Evolutionary conservation across 306 rosid species (phyloP).

Genomic region (Amphicarpaea edgeworthii): DNA sequence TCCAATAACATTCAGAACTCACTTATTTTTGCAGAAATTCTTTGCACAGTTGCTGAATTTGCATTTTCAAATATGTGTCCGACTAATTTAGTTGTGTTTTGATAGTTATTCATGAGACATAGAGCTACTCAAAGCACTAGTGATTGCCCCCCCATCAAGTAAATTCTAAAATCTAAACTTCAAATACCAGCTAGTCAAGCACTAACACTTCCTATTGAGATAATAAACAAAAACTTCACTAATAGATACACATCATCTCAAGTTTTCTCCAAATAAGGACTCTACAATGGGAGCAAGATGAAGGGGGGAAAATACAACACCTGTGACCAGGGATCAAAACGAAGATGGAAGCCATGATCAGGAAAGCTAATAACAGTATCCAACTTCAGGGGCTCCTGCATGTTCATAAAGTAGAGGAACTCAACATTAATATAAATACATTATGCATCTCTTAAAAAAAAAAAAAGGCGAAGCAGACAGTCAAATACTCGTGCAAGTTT

Average conservation of each 20-base stretch:
- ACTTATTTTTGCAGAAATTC: constrained; percentile 1
- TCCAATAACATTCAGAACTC: background rate
- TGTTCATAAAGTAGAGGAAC: constrained; percentile 30
- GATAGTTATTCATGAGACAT: background rate
- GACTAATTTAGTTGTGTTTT: background rate
- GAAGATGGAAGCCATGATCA: constrained; percentile 97
- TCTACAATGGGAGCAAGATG: background rate
- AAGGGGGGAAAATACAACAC: constrained; percentile 44
- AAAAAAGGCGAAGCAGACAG: constrained; percentile 13
- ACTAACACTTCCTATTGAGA: constrained; percentile 15
- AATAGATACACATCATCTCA: background rate
- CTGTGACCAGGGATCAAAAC: constrained; percentile 99
- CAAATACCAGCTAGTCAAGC: background rate
- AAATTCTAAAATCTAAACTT: constrained; percentile 4
- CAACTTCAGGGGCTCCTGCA: constrained; percentile 88
- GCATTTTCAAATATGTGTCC: constrained; percentile 6
- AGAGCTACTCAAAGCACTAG: constrained; percentile 1
- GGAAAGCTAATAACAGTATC: constrained; percentile 97
- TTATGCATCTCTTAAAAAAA: background rate
- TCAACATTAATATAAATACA: constrained; percentile 2
- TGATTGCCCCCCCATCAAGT: constrained; percentile 27
- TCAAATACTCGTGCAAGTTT: background rate
- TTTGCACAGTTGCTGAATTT: constrained; percentile 20
- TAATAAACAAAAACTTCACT: background rate
- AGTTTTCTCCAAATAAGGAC: constrained; percentile 9